phyloP scores from a whole-genome alignment of 2,329 filamentous ascomycete species.

The Fusarium caatingaense region DNA sequence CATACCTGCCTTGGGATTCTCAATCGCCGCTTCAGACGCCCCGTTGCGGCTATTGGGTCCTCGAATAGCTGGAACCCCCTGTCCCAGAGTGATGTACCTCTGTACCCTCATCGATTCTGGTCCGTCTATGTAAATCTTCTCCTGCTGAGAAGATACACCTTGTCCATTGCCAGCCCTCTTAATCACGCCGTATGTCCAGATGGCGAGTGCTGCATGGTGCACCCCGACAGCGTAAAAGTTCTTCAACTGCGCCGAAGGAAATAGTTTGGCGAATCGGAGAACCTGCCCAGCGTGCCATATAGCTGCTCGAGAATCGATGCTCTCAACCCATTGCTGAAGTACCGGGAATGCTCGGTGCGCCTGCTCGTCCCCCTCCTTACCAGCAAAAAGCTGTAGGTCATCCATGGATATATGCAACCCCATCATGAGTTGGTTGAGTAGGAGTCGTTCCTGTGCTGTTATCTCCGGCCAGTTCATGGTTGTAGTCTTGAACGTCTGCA shows the following conservation, averaged over 20 bases:
- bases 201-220: conserved; percentile 73
- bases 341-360: conserved; percentile 68
- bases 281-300: conserved; percentile 77
- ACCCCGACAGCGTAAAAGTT: conserved; percentile 76
- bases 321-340: conserved; percentile 69
- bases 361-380: conserved; percentile 74
- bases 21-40: conserved; percentile 57
- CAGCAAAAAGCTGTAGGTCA: conserved; percentile 74
- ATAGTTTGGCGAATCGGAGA: conserved; percentile 67
- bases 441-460: conserved; percentile 59
- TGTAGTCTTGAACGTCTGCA: conserved; percentile 61
- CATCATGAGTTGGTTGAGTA: conserved; percentile 69
- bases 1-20: conserved; percentile 70
- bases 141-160: conserved; percentile 50
- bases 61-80: conserved; percentile 64
- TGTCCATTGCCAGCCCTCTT: conserved; percentile 55
- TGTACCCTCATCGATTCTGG: conserved; percentile 63
- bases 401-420: conserved; percentile 73
- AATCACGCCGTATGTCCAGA: conserved; percentile 77
- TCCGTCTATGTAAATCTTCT: conserved; percentile 66
- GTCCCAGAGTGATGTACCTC: conserved; percentile 67
- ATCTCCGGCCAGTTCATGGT: conserved; percentile 58
- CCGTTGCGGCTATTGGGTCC: conserved; percentile 47
- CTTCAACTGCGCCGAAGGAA: conserved; percentile 65
- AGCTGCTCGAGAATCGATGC: conserved; percentile 66